Evolutionary conservation across 2,329 filamentous ascomycete species (phyloP), one percentile per base, ranked within the genome.

Genomic region (Neopestalotiopsis clavispora): DNA sequence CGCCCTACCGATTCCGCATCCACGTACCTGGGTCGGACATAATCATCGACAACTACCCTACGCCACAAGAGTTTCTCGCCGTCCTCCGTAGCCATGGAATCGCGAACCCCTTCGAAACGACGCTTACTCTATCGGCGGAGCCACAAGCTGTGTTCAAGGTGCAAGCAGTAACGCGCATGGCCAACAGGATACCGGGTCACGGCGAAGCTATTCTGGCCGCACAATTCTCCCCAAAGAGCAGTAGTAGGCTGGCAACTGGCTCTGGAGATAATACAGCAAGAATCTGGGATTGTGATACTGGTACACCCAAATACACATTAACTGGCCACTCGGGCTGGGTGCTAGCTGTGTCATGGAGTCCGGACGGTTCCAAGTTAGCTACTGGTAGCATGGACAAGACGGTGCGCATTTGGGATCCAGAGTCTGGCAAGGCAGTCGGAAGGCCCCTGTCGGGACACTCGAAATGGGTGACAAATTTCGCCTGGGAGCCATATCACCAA

Each of bases 91-190:
- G 80, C 71, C 85, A 89, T 83, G 86, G 87, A 68, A 84, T 89
- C 68, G 83, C 84, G 56, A 89, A 88, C 72, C 86, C 87, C 0
- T 89, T 87, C 71, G 88, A 90, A 76, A 86, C 81, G 4, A 85
- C 83, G 0, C 79, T 86, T 62, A 85, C 86, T 2, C 84, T 91
- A 32, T 86, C 85, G 49, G 89, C 89, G 58, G 88, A 90, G 75
- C 95, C 96, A 0, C 95, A 99, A 80, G 94, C 95, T 28, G 92
- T 98, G 0, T 98, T 98, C 84, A 91, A 92, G 75, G 96, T 98
- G 30, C 94, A 96, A 75, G 92, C 94, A 12, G 94, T 98, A 57
- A 95, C 95, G 63, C 89, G 96, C 80, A 95, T 96, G 83, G 92
- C 95, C 6, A 93, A 95, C 70, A 91, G 91, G 67, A 97, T 98